Percentiles rank a stretch among this genome's conserved stretches.
Evolutionary conservation across 352 stramenopile species (phyloP).

Genomic region (Globisporangium recalcitrans): DNA sequence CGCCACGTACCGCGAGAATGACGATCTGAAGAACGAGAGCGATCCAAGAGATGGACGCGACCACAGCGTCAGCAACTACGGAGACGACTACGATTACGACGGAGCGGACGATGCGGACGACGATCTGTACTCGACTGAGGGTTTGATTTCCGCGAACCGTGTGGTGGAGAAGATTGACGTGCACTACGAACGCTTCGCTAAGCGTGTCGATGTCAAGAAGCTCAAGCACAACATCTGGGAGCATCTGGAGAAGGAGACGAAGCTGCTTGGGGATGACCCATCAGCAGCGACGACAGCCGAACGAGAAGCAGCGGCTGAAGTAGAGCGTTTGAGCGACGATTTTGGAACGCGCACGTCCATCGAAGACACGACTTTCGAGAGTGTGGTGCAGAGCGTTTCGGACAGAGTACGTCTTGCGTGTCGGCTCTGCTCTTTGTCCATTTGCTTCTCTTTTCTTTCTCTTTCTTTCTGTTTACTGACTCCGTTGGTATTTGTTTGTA

Average conservation of each 20-base stretch:
- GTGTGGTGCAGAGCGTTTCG: slow-evolving; percentile 88
- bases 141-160: slow-evolving; percentile 82
- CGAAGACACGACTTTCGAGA: slow-evolving; percentile 75
- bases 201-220: slow-evolving; percentile 96
- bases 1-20: slow-evolving; percentile 20
- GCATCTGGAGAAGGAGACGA: slow-evolving; percentile 50
- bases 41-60: background rate
- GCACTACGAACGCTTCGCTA: slow-evolving; percentile 92
- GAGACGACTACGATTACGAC: slow-evolving; percentile 39
- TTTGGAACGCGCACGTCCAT: slow-evolving; percentile 12
- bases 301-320: background rate
- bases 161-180: slow-evolving; percentile 94
- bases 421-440: background rate
- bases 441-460: background rate
- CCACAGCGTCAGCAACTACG: slow-evolving; percentile 10
- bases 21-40: slow-evolving; percentile 7
- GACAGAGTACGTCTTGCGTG: slow-evolving; percentile 40
- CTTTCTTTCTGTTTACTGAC: slow-evolving; percentile 5
- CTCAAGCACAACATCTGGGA: slow-evolving; percentile 96
- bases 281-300: background rate
- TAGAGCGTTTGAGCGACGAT: slow-evolving; percentile 18
- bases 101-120: slow-evolving; percentile 18
- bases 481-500: slow-evolving; percentile 10
- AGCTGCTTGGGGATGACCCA: slow-evolving; percentile 17
- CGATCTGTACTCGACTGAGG: slow-evolving; percentile 45